Evolutionary conservation across 2,329 filamentous ascomycete species (phyloP).

Genomic region (Aspergillus eucalypticola): DNA sequence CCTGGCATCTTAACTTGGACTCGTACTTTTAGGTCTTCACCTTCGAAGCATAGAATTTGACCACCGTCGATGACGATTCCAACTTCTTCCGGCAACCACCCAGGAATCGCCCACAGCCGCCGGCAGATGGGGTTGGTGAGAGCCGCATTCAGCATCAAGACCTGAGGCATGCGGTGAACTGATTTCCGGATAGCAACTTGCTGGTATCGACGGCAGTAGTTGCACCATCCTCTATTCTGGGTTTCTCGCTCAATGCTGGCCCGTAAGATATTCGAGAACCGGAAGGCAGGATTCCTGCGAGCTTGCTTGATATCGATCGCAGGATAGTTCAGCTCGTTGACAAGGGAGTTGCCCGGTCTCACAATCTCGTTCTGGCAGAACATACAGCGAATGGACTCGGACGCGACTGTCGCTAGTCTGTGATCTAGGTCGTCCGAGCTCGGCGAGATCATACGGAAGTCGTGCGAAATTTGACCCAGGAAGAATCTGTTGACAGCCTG

Average conservation of each 20-base stretch:
- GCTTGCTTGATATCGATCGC: conserved; percentile 54
- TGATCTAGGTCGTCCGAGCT: conserved; percentile 69
- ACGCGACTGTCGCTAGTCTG: conserved; percentile 50
- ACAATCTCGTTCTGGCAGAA: conserved; percentile 86
- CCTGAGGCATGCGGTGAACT: conserved; percentile 76
- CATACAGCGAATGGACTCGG: conserved; percentile 71
- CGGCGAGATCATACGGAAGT: conserved; percentile 69
- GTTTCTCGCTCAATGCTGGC: conserved; percentile 86
- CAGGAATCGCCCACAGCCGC: conserved; percentile 78
- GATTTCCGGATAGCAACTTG: conserved; percentile 81
- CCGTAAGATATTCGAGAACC: conserved; percentile 90
- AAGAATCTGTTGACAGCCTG: conserved; percentile 86
- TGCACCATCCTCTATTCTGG: conserved; percentile 89
- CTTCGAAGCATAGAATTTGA: conserved; percentile 94
- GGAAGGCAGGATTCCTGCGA: conserved; percentile 51
- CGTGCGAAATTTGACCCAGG: conserved; percentile 74
- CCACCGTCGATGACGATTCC: conserved; percentile 86
- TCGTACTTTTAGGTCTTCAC: conserved; percentile 80
- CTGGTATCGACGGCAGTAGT: conserved; percentile 86
- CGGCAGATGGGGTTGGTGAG: conserved; percentile 70
- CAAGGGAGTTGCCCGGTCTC: conserved; percentile 73
- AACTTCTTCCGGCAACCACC: conserved; percentile 91
- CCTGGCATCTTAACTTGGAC: conserved; percentile 76
- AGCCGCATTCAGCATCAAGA: conserved; percentile 84
- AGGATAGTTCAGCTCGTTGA: conserved; percentile 85